phyloP scores from a whole-genome alignment of 352 stramenopile species.

The Phytophthora ohioensis region DNA sequence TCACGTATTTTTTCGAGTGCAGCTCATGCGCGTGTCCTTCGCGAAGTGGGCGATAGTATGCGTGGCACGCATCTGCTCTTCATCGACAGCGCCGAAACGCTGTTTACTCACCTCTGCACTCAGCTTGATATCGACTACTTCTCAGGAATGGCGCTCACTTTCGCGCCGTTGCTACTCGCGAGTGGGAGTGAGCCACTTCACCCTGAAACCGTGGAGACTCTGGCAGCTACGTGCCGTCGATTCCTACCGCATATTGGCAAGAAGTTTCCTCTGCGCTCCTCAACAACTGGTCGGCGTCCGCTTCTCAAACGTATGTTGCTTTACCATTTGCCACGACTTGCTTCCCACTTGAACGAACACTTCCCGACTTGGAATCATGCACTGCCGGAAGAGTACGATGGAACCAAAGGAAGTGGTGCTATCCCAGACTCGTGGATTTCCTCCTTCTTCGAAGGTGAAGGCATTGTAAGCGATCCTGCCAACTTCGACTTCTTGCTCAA shows the following conservation, averaged over 20 bases:
- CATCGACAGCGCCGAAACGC: slow-evolving; percentile 79
- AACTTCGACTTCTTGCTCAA: slow-evolving; percentile 68
- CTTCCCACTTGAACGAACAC: slow-evolving; percentile 81
- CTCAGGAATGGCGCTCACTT: slow-evolving; percentile 57
- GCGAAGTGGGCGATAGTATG: slow-evolving; percentile 46
- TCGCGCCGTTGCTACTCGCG: slow-evolving; percentile 62
- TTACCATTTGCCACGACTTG: slow-evolving; percentile 74
- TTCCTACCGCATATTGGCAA: slow-evolving; percentile 64
- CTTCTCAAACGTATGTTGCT: slow-evolving; percentile 77
- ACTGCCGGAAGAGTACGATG: slow-evolving; percentile 29
- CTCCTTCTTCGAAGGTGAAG: slow-evolving; percentile 78
- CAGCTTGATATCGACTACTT: slow-evolving; percentile 67
- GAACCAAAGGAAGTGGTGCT: slow-evolving; percentile 31
- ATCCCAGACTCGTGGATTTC: slow-evolving; percentile 78
- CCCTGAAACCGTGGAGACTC: slow-evolving; percentile 62
- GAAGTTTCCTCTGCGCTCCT: slow-evolving; percentile 34
- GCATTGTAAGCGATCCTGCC: slow-evolving; percentile 31
- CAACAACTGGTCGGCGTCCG: slow-evolving; percentile 49
- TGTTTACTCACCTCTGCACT: slow-evolving; percentile 76
- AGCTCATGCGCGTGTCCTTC: slow-evolving; percentile 51
- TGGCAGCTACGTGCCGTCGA: slow-evolving; percentile 53
- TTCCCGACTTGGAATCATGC: slow-evolving; percentile 72
- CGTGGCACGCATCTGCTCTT: slow-evolving; percentile 73
- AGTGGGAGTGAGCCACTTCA: slow-evolving; percentile 77
- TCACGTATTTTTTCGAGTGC: slow-evolving; percentile 67